phyloP scores from a whole-genome alignment of 2,329 filamentous ascomycete species.

The Trichoderma harzianum region DNA sequence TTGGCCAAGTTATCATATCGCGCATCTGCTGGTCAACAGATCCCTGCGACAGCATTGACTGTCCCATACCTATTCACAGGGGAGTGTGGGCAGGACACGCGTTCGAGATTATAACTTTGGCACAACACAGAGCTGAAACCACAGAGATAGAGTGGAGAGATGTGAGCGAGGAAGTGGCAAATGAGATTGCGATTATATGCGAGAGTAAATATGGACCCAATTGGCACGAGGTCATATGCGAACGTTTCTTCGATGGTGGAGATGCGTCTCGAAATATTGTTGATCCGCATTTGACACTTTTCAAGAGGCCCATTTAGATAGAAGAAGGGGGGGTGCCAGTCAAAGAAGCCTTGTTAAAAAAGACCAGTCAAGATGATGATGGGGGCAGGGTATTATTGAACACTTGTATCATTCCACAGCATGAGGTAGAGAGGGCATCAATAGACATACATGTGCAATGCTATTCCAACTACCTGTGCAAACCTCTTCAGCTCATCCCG shows the following conservation, averaged over 20 bases:
- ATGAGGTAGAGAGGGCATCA: not conserved
- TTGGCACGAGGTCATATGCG: not conserved
- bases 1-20: slow-evolving; percentile 17
- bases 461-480: not conserved
- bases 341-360: too few relatives aligned
- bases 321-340: too few relatives aligned
- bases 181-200: slow-evolving; percentile 3
- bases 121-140: not conserved
- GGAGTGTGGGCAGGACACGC: slow-evolving; percentile 19
- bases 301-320: too few relatives aligned
- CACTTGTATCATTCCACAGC: not conserved
- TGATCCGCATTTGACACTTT: too few relatives aligned
- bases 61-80: not conserved
- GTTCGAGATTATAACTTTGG: slow-evolving; percentile 16
- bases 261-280: not conserved
- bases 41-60: not conserved
- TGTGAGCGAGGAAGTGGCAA: slow-evolving; percentile 14
- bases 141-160: not conserved
- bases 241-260: not conserved
- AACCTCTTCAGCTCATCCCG: not conserved
- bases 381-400: too few relatives aligned
- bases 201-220: not conserved
- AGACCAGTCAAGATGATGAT: too few relatives aligned
- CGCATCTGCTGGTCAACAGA: slow-evolving; percentile 18
- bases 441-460: not conserved